Percentiles rank a stretch among this genome's conserved stretches.
These are phyloP conservation scores for Lactarius akahatsu DNA, from an alignment of 768 basidiomycete species.

Conservation along the genomic window DNA sequence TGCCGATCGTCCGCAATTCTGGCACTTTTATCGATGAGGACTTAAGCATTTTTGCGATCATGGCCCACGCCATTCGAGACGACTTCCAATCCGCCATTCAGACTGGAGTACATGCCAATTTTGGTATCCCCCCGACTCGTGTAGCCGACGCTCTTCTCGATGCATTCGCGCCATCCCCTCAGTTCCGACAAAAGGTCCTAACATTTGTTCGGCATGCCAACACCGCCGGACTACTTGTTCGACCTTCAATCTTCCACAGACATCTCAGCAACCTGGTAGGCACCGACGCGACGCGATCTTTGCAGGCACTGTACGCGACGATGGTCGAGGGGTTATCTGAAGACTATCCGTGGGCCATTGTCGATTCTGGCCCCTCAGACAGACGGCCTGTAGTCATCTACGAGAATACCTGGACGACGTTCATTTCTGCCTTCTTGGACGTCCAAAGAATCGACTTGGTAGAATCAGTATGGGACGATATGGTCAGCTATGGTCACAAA, in stretches of 20 bases:
- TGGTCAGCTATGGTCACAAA: constrained; percentile 46
- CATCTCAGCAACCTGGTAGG: constrained; percentile 50
- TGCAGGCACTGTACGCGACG: constrained; percentile 51
- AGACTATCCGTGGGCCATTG: constrained; percentile 54
- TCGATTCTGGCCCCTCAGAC: constrained; percentile 39
- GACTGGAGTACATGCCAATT: constrained; percentile 41
- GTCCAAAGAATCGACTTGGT: constrained; percentile 57
- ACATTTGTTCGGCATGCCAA: constrained; percentile 50
- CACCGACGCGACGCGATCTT: constrained; percentile 33
- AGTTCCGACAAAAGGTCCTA: constrained; percentile 45
- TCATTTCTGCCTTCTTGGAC: constrained; percentile 64
- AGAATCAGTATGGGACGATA: constrained; percentile 66
- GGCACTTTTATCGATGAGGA: constrained; percentile 28
- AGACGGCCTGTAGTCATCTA: constrained; percentile 50
- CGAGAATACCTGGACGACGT: constrained; percentile 59
- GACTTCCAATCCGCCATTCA: constrained; percentile 58
- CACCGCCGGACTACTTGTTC: constrained; percentile 51
- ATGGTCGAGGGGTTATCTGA: constrained; percentile 53
- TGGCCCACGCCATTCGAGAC: constrained; percentile 59
- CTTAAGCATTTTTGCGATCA: constrained; percentile 52
- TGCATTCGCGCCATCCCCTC: constrained; percentile 39
- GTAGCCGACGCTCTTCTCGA: constrained; percentile 43
- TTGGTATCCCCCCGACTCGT: constrained; percentile 37
- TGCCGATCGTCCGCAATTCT: neutral
- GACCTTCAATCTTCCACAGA: constrained; percentile 48